Evolutionary conservation across 192 early-diverging fungal genomes (phyloP), one percentile per base, ranked within the genome.

Genomic region (Chytriomyces sp.): DNA sequence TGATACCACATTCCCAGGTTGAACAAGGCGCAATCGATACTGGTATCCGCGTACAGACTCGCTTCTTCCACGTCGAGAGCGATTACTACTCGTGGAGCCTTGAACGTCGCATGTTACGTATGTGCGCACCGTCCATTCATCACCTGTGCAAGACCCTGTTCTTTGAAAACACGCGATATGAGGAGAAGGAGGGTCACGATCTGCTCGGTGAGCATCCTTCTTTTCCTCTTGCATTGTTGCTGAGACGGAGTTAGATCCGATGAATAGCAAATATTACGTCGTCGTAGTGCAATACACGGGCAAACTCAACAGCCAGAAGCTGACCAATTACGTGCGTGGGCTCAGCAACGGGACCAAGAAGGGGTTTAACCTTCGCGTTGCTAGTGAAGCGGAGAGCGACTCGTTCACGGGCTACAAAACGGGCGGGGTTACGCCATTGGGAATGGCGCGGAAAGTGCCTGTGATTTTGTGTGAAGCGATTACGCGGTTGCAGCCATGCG

Each of bases 81-180:
- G 82, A 88, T 76, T 96, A 93, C 64, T 96, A 96, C 79, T 72
- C 79, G 3, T 96, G 94, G 94, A 77, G 86, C 25, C 75, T 90
- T 4, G 81, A 91, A 64, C 78, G 86, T 30, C 87, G 94, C 37
- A 91, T 91, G 66, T 88, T 84, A 58, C 76, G 86, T 33, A 76
- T 93, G 61, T 39, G 55, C 0, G 92, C 89, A 4, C 94, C 94
- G 4, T 90, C 89, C 10, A 78, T 82, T 5, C 82, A 80, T 30
- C 94, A 97, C 59, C 81, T 98, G 53, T 98, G 96, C 85, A 98
- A 98, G 71, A 88, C 90, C 4, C 80, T 98, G 0, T 78, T 96
- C 5, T 84, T 98, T 63, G 93, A 95, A 75, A 98, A 98, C 82
- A 98, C 93, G 31, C 86, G 89, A 8, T 91, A 88, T 66, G 80